Percentiles rank a stretch among this genome's conserved stretches.
phyloP scores from a whole-genome alignment of 257 asterid genomes.

The Solanum piurae region DNA sequence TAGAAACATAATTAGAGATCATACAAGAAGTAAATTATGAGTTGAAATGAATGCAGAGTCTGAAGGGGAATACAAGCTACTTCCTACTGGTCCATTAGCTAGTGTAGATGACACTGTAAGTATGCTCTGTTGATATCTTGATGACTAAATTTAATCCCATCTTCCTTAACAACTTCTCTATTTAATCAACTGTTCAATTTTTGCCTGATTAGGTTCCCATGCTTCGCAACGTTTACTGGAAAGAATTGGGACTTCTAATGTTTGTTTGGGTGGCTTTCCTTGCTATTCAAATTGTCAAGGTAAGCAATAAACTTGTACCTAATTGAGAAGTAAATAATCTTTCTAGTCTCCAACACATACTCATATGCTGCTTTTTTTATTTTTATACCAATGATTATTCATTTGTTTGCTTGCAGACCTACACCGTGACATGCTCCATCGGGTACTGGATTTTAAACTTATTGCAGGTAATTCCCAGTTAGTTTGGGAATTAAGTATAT shows the following conservation, averaged over 20 bases:
- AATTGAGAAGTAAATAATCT: not conserved
- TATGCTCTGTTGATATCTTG: not conserved
- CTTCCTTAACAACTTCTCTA: not conserved
- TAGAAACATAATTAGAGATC: not conserved
- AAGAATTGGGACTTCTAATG: constrained; percentile 18
- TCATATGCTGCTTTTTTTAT: not conserved
- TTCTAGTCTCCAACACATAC: not conserved
- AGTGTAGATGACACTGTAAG: constrained; percentile 13
- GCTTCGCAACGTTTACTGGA: constrained; percentile 21
- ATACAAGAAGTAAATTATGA: not conserved
- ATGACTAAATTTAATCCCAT: not conserved
- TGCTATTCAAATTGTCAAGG: constrained; percentile 24
- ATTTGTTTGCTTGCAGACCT: constrained; percentile 14
- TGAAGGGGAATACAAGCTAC: constrained; percentile 22
- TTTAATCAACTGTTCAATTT: not conserved
- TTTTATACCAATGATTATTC: not conserved
- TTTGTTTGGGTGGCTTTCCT: constrained; percentile 31
- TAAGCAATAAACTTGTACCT: not conserved
- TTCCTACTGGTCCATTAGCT: constrained; percentile 15
- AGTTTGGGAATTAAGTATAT: not conserved
- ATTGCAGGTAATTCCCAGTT: constrained; percentile 16
- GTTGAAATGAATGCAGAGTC: constrained; percentile 9
- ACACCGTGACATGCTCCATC: constrained; percentile 21
- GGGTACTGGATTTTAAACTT: constrained; percentile 24
- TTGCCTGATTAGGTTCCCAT: constrained; percentile 10